Percentiles rank a stretch among this genome's conserved stretches.
Conservation (phyloP, 495 filamentous ascomycete genomes). For the Collariella sp. region DNA sequence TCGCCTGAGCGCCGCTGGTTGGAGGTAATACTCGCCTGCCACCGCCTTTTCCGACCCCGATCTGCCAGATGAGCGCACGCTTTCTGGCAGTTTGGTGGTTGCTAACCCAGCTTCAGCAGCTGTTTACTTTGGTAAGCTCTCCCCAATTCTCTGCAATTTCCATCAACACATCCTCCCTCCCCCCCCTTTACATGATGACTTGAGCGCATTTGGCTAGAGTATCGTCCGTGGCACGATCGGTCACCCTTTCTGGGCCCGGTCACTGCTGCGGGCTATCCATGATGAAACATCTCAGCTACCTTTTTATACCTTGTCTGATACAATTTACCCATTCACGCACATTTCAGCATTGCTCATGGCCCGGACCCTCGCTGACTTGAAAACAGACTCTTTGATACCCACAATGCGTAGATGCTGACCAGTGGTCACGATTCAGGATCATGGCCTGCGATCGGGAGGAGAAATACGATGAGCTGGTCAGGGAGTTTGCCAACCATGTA, state of each 20-base stretch:
- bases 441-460: conserved; percentile 89
- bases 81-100: not conserved
- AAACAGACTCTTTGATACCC: conserved; percentile 2
- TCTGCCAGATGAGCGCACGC: too few species aligned
- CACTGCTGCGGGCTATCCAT: conserved; percentile 52
- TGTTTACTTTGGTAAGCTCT: conserved; percentile 15
- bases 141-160: not conserved
- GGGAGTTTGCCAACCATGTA: conserved; percentile 70
- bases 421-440: conserved; percentile 49
- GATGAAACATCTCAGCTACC: conserved; percentile 99
- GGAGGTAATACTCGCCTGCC: conserved; percentile 63
- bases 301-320: conserved; percentile 79
- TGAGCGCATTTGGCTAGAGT: conserved; percentile 99
- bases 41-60: conserved; percentile 6
- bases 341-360: conserved; percentile 5
- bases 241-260: conserved; percentile 34
- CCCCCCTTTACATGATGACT: conserved; percentile 70
- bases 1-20: conserved; percentile 77
- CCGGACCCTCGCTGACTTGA: conserved; percentile 16
- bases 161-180: not conserved
- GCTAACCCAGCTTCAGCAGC: conserved; percentile 17
- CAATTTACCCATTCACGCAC: conserved; percentile 5
- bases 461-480: conserved; percentile 63
- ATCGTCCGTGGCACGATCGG: conserved; percentile 47
- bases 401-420: conserved; percentile 4